Evolutionary conservation across 805 yeast species (phyloP), one percentile per base, ranked within the genome.

Genomic region (Isabelozyma rhagii): DNA sequence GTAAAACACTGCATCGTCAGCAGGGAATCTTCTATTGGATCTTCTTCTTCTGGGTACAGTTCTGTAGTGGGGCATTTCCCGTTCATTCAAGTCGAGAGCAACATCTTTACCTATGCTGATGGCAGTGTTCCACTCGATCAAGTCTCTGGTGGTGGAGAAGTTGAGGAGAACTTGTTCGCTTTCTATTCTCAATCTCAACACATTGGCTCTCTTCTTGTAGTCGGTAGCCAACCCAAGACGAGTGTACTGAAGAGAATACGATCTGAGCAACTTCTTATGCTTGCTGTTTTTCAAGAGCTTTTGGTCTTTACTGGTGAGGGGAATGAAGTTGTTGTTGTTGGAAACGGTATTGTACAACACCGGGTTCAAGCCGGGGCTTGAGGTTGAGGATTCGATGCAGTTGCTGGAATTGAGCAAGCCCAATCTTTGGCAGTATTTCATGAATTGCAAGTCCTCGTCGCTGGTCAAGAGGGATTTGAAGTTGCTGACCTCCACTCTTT

Each of bases 191-290:
- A 93, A 57, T 45, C 99, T 71, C 39, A 91, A 66, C 4, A 85
- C 89, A 60, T 83, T 79, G 14, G 80, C 75, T 54, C 79, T 80
- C 64, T 90, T 89, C 50, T 78, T 79, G 66, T 90, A 90, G 67
- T 93, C 99, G 1, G 82, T 75, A 0, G 98, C 97, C 11, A 90
- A 71, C 0, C 99, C 99, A 43, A 89, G 69, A 58, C 78, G 83
- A 10, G 94, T 92, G 67, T 85, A 84, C 66, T 94, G 98, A 39
- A 93, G 74, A 1, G 97, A 83, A 65, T 82, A 92, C 0, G 90
- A 80, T 54, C 84, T 76, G n/a, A 79, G 57, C 29, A 87, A 62
- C 45, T 65, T 75, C 41, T 52, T 60, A 27, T 53, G 45, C 11
- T 31, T 43, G 2, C 28, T 29, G n/a, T 45, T 25, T 27, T 47